These are phyloP conservation scores for Syzygium syzygioides DNA, from an alignment of 441 rosid genomes.

Conservation along the genomic window DNA sequence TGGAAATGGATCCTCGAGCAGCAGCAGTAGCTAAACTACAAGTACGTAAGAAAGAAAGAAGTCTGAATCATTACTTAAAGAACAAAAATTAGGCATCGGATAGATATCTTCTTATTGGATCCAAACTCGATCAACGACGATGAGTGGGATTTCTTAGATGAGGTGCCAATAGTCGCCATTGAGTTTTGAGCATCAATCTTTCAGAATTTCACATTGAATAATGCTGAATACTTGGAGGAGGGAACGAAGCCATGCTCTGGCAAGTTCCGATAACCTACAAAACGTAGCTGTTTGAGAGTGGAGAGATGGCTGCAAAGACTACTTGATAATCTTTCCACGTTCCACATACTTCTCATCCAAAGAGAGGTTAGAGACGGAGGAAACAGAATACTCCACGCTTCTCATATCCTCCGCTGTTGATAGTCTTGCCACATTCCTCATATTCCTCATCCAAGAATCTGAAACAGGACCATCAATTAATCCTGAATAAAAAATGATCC, in stretches of 20 bases:
- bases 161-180: too few relatives aligned
- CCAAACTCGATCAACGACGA: neutral
- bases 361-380: neutral
- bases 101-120: too few relatives aligned
- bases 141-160: too few relatives aligned
- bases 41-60: neutral
- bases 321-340: neutral
- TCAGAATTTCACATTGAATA: neutral
- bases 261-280: too few relatives aligned
- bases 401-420: neutral
- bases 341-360: neutral
- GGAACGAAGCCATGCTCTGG: too few relatives aligned
- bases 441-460: neutral
- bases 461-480: fast-evolving
- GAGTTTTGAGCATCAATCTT: neutral
- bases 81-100: neutral
- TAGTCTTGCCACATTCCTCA: neutral
- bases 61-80: neutral
- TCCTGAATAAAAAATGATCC: neutral
- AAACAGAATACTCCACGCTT: neutral
- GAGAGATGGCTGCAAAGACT: too few relatives aligned
- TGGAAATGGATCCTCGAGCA: neutral
- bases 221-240: neutral
- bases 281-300: too few relatives aligned
- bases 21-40: neutral